Evolutionary conservation across 495 filamentous ascomycete genomes (phyloP).

Genomic region (Aspergillus sclerotioniger): DNA sequence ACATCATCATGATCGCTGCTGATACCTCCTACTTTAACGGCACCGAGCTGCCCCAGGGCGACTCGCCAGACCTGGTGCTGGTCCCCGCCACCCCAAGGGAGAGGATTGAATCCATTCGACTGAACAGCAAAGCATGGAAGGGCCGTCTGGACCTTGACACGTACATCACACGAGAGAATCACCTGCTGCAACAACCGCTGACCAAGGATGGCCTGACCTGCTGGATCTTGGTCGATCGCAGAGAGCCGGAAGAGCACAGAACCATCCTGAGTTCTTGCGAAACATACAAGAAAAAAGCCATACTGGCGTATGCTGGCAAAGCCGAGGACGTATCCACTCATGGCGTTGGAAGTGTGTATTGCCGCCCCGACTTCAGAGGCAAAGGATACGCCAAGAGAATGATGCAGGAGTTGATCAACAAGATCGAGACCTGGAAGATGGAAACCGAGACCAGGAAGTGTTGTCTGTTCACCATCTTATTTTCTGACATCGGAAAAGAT

Average conservation of each 20-base stretch:
- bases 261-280: conserved; percentile 81
- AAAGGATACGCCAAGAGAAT: conserved; percentile 77
- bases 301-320: conserved; percentile 47
- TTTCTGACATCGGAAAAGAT: conserved; percentile 92
- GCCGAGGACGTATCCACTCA: conserved; percentile 69
- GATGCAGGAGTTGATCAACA: conserved; percentile 55
- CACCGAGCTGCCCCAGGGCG: conserved; percentile 50
- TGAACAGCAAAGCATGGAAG: conserved; percentile 73
- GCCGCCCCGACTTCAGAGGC: conserved; percentile 65
- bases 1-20: conserved; percentile 36
- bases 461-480: conserved; percentile 69
- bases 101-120: conserved; percentile 57
- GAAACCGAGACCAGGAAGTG: conserved; percentile 36
- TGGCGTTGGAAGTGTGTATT: conserved; percentile 86
- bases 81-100: conserved; percentile 67
- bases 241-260: conserved; percentile 45
- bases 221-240: conserved; percentile 77
- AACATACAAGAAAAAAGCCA: conserved; percentile 71
- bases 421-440: conserved; percentile 52
- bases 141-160: conserved; percentile 60
- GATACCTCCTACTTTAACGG: conserved; percentile 18
- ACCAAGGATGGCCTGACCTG: conserved; percentile 72
- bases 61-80: conserved; percentile 62
- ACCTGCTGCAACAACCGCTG: conserved; percentile 63
- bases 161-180: conserved; percentile 77